phyloP scores from a whole-genome alignment of 768 basidiomycete species.

The Mycena rebaudengoi region DNA sequence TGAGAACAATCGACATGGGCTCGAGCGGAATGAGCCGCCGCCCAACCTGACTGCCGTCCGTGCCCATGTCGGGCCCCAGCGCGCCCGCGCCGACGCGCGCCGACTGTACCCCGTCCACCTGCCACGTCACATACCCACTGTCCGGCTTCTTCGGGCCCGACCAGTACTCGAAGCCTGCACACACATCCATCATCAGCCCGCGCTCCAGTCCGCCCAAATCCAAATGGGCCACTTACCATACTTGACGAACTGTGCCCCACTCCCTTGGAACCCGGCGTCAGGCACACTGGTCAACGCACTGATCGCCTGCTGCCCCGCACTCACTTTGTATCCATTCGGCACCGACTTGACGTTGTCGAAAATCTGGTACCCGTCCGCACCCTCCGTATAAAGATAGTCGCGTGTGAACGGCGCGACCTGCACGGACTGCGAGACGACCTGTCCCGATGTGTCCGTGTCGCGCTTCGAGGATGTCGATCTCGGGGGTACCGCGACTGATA shows the following conservation, averaged over 20 bases:
- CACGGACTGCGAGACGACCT: slow-evolving; percentile 75
- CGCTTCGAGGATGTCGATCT: slow-evolving; percentile 86
- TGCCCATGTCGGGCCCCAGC: slow-evolving; percentile 49
- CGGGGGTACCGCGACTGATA: slow-evolving; percentile 77
- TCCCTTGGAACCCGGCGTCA: slow-evolving; percentile 64
- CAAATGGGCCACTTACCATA: too few relatives aligned
- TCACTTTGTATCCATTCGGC: slow-evolving; percentile 57
- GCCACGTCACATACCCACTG: slow-evolving; percentile 81
- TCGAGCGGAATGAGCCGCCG: slow-evolving; percentile 69
- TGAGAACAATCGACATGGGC: slow-evolving; percentile 67
- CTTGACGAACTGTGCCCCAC: slow-evolving; percentile 57
- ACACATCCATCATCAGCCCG: too few relatives aligned
- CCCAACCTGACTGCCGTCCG: slow-evolving; percentile 55
- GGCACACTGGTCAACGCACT: slow-evolving; percentile 57
- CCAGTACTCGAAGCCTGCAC: slow-evolving; percentile 86
- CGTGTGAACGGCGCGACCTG: slow-evolving; percentile 71
- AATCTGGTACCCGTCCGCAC: slow-evolving; percentile 43
- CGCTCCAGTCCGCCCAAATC: too few relatives aligned
- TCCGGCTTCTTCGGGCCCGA: slow-evolving; percentile 60
- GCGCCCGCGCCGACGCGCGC: slow-evolving; percentile 63
- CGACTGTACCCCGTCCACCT: slow-evolving; percentile 61
- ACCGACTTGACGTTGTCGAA: slow-evolving; percentile 42
- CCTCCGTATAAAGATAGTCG: slow-evolving; percentile 53
- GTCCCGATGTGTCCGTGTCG: slow-evolving; percentile 54
- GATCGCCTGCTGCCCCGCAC: slow-evolving; percentile 67